These are phyloP conservation scores for Tothia fuscella DNA, from an alignment of 2,329 filamentous ascomycete species.

Conservation along the genomic window DNA sequence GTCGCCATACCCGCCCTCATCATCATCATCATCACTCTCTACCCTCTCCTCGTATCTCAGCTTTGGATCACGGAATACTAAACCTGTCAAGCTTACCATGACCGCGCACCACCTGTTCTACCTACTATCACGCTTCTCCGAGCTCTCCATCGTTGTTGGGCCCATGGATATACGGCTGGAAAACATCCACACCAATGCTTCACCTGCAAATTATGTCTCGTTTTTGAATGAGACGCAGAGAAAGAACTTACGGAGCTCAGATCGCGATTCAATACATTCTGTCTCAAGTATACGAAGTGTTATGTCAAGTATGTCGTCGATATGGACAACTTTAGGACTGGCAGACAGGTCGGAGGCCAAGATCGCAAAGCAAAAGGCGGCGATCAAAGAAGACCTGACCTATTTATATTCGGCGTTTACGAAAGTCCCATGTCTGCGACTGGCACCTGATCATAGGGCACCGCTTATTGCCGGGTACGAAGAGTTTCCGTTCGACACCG, in stretches of 20 bases:
- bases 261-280: slow-evolving; percentile 85
- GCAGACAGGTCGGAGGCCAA: slow-evolving; percentile 63
- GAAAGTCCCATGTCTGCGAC: slow-evolving; percentile 83
- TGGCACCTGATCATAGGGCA: slow-evolving; percentile 88
- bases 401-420: slow-evolving; percentile 98
- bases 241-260: slow-evolving; percentile 65
- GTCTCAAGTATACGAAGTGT: slow-evolving; percentile 95
- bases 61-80: slow-evolving; percentile 74
- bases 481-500: slow-evolving; percentile 95
- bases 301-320: slow-evolving; percentile 88
- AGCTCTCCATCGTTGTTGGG: slow-evolving; percentile 78
- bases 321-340: slow-evolving; percentile 83
- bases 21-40: slow-evolving; percentile 59
- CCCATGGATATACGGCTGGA: slow-evolving; percentile 94
- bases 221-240: slow-evolving; percentile 79
- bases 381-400: slow-evolving; percentile 75
- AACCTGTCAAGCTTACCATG: slow-evolving; percentile 81
- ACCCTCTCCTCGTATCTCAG: slow-evolving; percentile 77
- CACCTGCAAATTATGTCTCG: slow-evolving; percentile 87
- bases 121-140: slow-evolving; percentile 87
- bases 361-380: slow-evolving; percentile 79
- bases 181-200: slow-evolving; percentile 79
- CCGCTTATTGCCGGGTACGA: slow-evolving; percentile 86
- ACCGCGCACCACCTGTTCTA: slow-evolving; percentile 97
- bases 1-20: slow-evolving; percentile 46